phyloP scores from a whole-genome alignment of 192 early-diverging fungal species.

The Dispira parvispora region DNA sequence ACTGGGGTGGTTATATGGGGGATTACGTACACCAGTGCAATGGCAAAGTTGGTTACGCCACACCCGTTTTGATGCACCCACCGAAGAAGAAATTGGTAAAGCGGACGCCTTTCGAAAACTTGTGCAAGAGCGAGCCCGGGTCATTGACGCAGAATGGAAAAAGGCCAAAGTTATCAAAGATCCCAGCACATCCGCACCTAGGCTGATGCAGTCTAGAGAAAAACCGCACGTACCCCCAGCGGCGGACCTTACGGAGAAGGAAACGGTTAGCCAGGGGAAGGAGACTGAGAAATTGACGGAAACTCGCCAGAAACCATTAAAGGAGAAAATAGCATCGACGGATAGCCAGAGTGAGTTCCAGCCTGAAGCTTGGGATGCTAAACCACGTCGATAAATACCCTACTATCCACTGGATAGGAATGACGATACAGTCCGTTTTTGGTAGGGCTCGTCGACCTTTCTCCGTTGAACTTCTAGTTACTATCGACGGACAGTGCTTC shows the following conservation, averaged over 20 bases:
- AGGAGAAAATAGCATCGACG: neutral
- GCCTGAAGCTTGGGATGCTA: slow-evolving; percentile 1
- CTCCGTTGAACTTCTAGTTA: too few relatives aligned
- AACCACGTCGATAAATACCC: neutral
- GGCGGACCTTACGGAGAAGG: neutral
- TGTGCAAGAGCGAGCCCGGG: slow-evolving; percentile 5
- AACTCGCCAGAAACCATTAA: neutral
- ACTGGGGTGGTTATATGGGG: too few relatives aligned
- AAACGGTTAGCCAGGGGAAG: neutral
- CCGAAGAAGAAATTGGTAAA: neutral
- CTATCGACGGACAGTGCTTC: too few relatives aligned
- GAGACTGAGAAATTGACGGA: neutral
- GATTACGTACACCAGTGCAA: too few relatives aligned
- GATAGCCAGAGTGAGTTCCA: neutral
- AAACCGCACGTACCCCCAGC: neutral
- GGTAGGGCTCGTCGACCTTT: too few relatives aligned
- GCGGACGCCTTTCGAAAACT: neutral
- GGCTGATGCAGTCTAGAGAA: neutral
- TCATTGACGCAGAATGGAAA: neutral
- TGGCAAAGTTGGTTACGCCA: slow-evolving; percentile 11
- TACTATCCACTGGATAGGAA: too few relatives aligned
- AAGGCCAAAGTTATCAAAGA: neutral
- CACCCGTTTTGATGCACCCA: slow-evolving; percentile 5
- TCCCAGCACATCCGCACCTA: neutral
- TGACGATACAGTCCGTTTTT: too few relatives aligned